Conservation (phyloP, 1,284 basidiomycete species). For the Sporisorium graminicola region DNA sequence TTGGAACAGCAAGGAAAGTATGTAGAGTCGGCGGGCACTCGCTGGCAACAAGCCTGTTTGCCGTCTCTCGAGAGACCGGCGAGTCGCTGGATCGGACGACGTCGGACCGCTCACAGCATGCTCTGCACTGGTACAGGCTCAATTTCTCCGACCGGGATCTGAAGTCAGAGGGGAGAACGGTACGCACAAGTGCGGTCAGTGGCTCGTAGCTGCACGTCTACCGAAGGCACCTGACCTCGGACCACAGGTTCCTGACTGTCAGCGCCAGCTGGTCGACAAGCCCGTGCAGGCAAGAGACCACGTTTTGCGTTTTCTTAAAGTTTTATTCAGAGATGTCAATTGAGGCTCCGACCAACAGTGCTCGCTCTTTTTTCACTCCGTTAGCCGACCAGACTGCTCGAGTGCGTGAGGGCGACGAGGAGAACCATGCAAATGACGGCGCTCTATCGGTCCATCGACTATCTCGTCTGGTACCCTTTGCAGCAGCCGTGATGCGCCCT, state of each 20-base stretch:
- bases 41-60: background rate
- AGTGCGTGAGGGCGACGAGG: background rate
- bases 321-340: background rate
- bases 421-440: background rate
- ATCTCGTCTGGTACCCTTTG: background rate
- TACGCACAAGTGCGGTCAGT: too few relatives aligned
- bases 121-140: background rate
- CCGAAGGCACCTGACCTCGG: too few relatives aligned
- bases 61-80: background rate
- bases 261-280: background rate
- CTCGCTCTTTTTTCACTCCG: slow-evolving; percentile 4
- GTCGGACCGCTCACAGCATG: slow-evolving; percentile 5
- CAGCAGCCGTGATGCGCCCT: background rate
- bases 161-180: background rate
- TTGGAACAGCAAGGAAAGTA: too few relatives aligned
- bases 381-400: background rate
- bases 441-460: background rate
- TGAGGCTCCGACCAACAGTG: background rate
- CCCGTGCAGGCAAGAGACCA: background rate
- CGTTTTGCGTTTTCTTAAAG: background rate
- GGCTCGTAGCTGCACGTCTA: too few relatives aligned
- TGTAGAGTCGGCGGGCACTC: background rate
- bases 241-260: background rate
- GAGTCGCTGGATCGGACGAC: slow-evolving; percentile 10
- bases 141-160: background rate